A percentile compares a stretch with the other conserved stretches of the same genome.
phyloP scores from a whole-genome alignment of 2,329 filamentous ascomycete genomes.

The Pseudogymnoascus destructans region DNA sequence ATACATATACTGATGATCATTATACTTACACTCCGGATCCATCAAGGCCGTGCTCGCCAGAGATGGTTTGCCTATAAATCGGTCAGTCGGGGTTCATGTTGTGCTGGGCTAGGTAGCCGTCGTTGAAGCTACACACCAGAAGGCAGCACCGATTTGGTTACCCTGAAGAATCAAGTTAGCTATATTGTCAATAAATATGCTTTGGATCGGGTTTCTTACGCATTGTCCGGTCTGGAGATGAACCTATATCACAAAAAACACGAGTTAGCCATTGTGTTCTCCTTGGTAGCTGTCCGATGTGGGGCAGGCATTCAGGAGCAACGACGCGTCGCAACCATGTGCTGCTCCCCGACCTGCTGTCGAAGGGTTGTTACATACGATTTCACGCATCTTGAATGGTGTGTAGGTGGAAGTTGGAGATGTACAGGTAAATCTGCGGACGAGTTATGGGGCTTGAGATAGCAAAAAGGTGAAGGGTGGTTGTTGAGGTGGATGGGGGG shows the following conservation, averaged over 20 bases:
- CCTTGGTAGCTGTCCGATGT: constrained; percentile 28
- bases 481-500: constrained; percentile 9
- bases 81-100: constrained; percentile 28
- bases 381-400: constrained; percentile 56
- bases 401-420: constrained; percentile 12
- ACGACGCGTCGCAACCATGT: constrained; percentile 28
- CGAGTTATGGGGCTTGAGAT: constrained; percentile 14
- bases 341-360: background rate
- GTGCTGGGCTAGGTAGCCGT: constrained; percentile 24
- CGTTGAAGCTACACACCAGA: constrained; percentile 55
- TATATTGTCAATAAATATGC: constrained; percentile 11
- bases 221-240: constrained; percentile 99
- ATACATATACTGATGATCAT: background rate
- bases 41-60: constrained; percentile 91
- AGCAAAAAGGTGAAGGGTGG: constrained; percentile 8
- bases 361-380: constrained; percentile 39
- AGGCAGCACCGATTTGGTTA: constrained; percentile 99
- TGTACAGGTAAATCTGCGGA: constrained; percentile 10
- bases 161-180: constrained; percentile 44
- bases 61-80: constrained; percentile 58
- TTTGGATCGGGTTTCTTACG: constrained; percentile 45
- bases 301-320: constrained; percentile 28
- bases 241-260: constrained; percentile 53
- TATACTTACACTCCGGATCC: constrained; percentile 79
- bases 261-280: constrained; percentile 41